A percentile compares a stretch with the other conserved stretches of the same genome.
These are phyloP conservation scores for Aspergillus pseudonomiae DNA, from an alignment of 2,329 filamentous ascomycete species.

Conservation along the genomic window DNA sequence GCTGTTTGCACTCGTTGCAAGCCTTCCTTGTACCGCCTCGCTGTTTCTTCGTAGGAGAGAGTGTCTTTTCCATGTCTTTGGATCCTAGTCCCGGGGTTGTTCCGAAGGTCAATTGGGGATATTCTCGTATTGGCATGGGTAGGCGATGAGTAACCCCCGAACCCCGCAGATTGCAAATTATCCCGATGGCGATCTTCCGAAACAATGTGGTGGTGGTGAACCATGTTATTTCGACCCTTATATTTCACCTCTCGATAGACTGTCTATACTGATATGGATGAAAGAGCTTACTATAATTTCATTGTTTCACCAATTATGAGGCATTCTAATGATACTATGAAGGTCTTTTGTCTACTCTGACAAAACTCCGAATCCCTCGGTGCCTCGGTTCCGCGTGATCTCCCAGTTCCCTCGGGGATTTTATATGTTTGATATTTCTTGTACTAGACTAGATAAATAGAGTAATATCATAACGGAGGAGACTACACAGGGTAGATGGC, in stretches of 20 bases:
- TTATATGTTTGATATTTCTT: too few species aligned
- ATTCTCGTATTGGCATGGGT: conserved; percentile 29
- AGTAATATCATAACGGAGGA: too few species aligned
- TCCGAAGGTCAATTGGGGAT: conserved; percentile 39
- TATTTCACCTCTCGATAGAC: not conserved
- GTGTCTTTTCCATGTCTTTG: conserved; percentile 43
- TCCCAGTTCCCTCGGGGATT: too few species aligned
- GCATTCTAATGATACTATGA: not conserved
- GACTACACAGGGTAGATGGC: too few species aligned
- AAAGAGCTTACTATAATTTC: not conserved
- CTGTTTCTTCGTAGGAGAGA: conserved; percentile 52
- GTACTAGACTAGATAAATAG: too few species aligned
- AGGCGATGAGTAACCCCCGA: not conserved
- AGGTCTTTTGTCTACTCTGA: not conserved
- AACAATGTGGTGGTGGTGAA: too few species aligned
- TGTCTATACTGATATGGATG: not conserved
- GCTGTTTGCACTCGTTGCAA: conserved; percentile 69
- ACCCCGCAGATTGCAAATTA: not conserved
- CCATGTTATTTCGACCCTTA: not conserved
- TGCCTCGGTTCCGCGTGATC: not conserved
- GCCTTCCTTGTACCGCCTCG: conserved; percentile 52
- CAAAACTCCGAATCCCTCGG: not conserved
- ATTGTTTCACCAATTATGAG: not conserved
- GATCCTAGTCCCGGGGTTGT: conserved; percentile 33
- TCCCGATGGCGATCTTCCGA: not conserved